Evolutionary conservation across 1,139 yeast genomes (phyloP).

Genomic region (Sugiyamaella grinbergsii): DNA sequence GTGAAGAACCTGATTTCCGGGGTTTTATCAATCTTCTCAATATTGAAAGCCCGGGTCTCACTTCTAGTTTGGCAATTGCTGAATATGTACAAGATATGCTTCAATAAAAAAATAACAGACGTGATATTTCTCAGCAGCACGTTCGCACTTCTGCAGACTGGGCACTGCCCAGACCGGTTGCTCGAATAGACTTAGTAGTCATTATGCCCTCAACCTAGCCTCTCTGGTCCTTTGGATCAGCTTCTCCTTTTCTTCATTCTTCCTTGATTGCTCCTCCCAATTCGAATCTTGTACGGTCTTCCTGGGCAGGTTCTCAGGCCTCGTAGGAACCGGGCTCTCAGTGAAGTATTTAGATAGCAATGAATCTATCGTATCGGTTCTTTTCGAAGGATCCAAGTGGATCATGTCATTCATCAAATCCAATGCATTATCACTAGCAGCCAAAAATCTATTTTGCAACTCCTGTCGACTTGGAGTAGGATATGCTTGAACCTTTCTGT

Average conservation of each 20-base stretch:
- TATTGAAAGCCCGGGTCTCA: slow-evolving; percentile 89
- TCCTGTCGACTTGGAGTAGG: slow-evolving; percentile 70
- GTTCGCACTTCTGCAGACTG: slow-evolving; percentile 9
- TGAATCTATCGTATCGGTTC: slow-evolving; percentile 70
- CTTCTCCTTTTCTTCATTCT: slow-evolving; percentile 30
- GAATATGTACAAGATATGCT: slow-evolving; percentile 60
- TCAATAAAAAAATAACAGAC: neutral
- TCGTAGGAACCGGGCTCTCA: slow-evolving; percentile 77
- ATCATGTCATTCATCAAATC: slow-evolving; percentile 76
- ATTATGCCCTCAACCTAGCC: slow-evolving; percentile 5
- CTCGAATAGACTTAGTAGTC: neutral
- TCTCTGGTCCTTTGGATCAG: slow-evolving; percentile 34
- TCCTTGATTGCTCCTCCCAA: slow-evolving; percentile 29
- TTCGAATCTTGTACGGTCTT: slow-evolving; percentile 32
- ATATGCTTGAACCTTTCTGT: slow-evolving; percentile 42
- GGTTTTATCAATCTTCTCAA: slow-evolving; percentile 82
- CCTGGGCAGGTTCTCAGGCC: slow-evolving; percentile 67
- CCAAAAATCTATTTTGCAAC: slow-evolving; percentile 79
- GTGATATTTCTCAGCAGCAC: no score
- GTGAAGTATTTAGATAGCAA: slow-evolving; percentile 67
- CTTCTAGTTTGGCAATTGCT: slow-evolving; percentile 79
- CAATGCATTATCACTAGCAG: slow-evolving; percentile 86
- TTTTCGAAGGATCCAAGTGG: slow-evolving; percentile 71
- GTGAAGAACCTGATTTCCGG: slow-evolving; percentile 65
- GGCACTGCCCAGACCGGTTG: slow-evolving; percentile 7